Conservation (phyloP, 768 basidiomycete species). For the Tylopilus sp. region DNA sequence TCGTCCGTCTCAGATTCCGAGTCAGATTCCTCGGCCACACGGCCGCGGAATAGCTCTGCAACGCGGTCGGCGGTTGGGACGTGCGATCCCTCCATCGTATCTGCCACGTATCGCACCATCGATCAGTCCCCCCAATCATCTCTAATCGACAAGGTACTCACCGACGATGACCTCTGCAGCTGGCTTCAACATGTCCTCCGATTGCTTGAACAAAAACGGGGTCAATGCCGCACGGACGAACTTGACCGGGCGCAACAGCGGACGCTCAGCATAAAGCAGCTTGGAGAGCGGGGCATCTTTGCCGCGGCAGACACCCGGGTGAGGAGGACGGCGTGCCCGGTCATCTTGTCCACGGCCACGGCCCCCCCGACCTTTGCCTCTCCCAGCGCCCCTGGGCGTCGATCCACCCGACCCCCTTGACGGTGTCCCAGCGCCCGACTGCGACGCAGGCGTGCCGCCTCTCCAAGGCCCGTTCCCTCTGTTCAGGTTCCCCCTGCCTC, state of each 20-base stretch:
- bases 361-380: conserved; percentile 22
- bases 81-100: conserved; percentile 48
- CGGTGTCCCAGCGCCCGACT: conserved; percentile 16
- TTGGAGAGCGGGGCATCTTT: conserved; percentile 51
- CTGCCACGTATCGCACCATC: background rate
- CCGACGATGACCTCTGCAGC: conserved; percentile 47
- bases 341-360: background rate
- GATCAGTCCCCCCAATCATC: background rate
- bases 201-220: conserved; percentile 46
- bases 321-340: background rate
- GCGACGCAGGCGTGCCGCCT: conserved; percentile 2
- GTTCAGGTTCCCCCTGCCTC: background rate
- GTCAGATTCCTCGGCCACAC: conserved; percentile 24
- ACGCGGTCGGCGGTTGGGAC: conserved; percentile 72
- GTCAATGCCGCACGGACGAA: conserved; percentile 63
- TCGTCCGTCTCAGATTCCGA: conserved; percentile 33
- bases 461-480: conserved; percentile 5
- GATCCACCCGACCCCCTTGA: conserved; percentile 9
- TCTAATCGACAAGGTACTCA: conserved; percentile 15
- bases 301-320: background rate
- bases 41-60: conserved; percentile 55
- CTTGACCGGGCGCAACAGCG: conserved; percentile 59
- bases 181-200: conserved; percentile 62
- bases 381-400: conserved; percentile 21
- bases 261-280: conserved; percentile 54